Percentiles rank a stretch among this genome's conserved stretches.
These are phyloP conservation scores for Clonostachys chloroleuca DNA, from an alignment of 2,329 filamentous ascomycete species.

Conservation along the genomic window DNA sequence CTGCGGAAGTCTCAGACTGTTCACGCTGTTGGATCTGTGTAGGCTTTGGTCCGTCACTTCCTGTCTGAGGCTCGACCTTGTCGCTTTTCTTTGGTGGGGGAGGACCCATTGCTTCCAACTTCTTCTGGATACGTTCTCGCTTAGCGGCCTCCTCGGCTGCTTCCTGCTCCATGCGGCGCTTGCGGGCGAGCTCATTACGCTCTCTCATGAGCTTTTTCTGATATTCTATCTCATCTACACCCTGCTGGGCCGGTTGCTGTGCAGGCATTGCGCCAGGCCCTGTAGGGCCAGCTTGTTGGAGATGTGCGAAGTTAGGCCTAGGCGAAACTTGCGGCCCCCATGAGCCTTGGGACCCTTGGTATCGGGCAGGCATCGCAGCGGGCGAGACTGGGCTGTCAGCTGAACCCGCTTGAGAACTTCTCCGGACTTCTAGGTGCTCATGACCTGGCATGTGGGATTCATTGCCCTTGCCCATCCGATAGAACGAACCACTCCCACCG, in stretches of 20 bases:
- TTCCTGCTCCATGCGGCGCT: constrained; percentile 64
- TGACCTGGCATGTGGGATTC: constrained; percentile 35
- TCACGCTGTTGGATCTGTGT: constrained; percentile 27
- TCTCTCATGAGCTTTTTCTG: constrained; percentile 73
- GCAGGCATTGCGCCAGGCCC: constrained; percentile 4
- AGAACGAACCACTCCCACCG: constrained; percentile 71
- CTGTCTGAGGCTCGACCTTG: constrained; percentile 33
- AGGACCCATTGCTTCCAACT: constrained; percentile 66
- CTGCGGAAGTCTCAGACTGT: constrained; percentile 5
- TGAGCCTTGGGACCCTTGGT: constrained; percentile 14
- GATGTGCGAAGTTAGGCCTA: constrained; percentile 29
- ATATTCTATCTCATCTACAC: constrained; percentile 47
- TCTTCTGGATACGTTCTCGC: constrained; percentile 66
- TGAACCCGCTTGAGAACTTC: constrained; percentile 44
- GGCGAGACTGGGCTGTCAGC: constrained; percentile 47
- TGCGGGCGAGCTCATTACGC: constrained; percentile 63
- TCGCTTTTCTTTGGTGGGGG: constrained; percentile 54
- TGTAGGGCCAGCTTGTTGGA: constrained; percentile 19
- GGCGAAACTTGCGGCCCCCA: constrained; percentile 35
- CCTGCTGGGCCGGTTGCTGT: constrained; percentile 21
- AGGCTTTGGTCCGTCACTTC: constrained; percentile 8
- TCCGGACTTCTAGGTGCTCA: constrained; percentile 37
- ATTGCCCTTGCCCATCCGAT: constrained; percentile 42
- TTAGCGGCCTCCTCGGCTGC: constrained; percentile 68
- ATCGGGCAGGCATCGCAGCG: constrained; percentile 10